These are phyloP conservation scores for Cryoendolithus antarcticus DNA, from an alignment of 2,329 filamentous ascomycete genomes.

Conservation along the genomic window DNA sequence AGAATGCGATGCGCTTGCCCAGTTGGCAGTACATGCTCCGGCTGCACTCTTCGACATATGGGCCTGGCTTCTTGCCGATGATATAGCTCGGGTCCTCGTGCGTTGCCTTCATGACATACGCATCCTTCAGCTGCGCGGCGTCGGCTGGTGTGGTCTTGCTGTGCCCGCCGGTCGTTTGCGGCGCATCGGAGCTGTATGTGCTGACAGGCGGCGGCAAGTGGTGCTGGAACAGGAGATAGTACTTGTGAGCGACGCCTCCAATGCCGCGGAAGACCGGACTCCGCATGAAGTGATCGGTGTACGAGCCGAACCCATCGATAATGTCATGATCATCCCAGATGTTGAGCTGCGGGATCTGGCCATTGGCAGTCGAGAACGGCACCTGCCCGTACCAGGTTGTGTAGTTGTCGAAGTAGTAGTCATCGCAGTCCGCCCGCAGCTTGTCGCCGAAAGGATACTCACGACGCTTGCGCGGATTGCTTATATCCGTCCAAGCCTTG, in stretches of 20 bases:
- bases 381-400: constrained; percentile 56
- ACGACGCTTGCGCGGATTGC: constrained; percentile 47
- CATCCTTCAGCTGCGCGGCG: constrained; percentile 58
- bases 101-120: constrained; percentile 53
- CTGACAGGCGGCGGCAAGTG: constrained; percentile 74
- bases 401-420: constrained; percentile 52
- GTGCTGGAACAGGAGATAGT: constrained; percentile 57
- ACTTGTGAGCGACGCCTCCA: constrained; percentile 42
- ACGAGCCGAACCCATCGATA: constrained; percentile 53
- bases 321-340: constrained; percentile 57
- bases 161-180: constrained; percentile 37
- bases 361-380: constrained; percentile 47
- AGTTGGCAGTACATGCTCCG: constrained; percentile 51
- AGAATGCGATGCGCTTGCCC: constrained; percentile 51
- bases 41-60: constrained; percentile 51
- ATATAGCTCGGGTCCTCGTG: constrained; percentile 63
- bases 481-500: constrained; percentile 49
- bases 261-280: constrained; percentile 54
- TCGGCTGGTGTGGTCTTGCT: constrained; percentile 45
- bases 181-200: constrained; percentile 69
- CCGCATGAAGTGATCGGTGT: constrained; percentile 55
- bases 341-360: constrained; percentile 52
- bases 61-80: constrained; percentile 58
- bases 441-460: constrained; percentile 53
- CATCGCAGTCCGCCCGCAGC: constrained; percentile 47